Evolutionary conservation across 208 protist species (phyloP).

Genomic region (Leishmania aethiopica): DNA sequence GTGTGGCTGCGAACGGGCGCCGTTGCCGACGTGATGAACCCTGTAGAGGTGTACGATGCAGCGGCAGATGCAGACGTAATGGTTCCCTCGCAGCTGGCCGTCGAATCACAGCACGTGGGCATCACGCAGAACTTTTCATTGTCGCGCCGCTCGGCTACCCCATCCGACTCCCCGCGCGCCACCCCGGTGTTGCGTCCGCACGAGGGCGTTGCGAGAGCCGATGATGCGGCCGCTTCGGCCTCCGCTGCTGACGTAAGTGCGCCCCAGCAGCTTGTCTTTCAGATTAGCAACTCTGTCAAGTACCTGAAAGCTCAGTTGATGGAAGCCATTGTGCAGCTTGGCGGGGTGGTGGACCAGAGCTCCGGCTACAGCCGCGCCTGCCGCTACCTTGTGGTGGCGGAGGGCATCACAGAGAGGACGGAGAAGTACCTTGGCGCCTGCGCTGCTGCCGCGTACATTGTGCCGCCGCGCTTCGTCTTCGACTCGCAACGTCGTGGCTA

Average conservation of each 20-base stretch:
- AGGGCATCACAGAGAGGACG: slow-evolving; percentile 74
- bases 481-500: slow-evolving; percentile 57
- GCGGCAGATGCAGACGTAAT: neutral
- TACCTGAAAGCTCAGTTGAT: slow-evolving; percentile 42
- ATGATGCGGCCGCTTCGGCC: neutral
- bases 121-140: slow-evolving; percentile 12
- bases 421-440: slow-evolving; percentile 81
- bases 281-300: slow-evolving; percentile 67
- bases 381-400: slow-evolving; percentile 63
- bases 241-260: neutral
- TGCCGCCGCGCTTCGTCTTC: slow-evolving; percentile 70
- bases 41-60: neutral
- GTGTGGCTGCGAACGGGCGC: neutral
- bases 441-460: slow-evolving; percentile 59
- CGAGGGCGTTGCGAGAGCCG: neutral
- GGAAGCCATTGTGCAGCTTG: slow-evolving; percentile 44
- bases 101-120: slow-evolving; percentile 36
- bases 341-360: slow-evolving; percentile 47
- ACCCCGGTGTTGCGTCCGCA: neutral
- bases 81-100: neutral
- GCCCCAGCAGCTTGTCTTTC: slow-evolving; percentile 35
- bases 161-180: neutral
- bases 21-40: neutral
- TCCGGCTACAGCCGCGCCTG: slow-evolving; percentile 41
- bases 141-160: neutral